These are phyloP conservation scores for Lachnellula occidentalis DNA, from an alignment of 2,329 filamentous ascomycete genomes.

Conservation along the genomic window DNA sequence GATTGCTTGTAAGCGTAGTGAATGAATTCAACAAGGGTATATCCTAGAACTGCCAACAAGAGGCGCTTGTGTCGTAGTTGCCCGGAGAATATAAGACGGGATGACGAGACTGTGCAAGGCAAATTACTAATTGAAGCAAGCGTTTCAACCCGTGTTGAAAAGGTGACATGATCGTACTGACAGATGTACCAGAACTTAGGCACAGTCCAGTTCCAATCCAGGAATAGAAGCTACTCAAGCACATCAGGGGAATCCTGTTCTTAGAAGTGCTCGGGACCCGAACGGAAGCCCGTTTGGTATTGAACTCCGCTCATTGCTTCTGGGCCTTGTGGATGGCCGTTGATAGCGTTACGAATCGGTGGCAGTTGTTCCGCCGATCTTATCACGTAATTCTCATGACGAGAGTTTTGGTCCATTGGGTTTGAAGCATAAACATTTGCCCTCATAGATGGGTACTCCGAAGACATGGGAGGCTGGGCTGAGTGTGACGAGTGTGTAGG, in stretches of 20 bases:
- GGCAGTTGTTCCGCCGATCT: slow-evolving; percentile 37
- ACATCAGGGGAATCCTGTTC: neutral
- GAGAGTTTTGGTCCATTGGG: slow-evolving; percentile 17
- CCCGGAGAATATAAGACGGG: neutral
- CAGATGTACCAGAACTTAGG: neutral
- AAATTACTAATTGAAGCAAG: neutral
- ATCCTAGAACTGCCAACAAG: neutral
- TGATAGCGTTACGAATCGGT: slow-evolving; percentile 49
- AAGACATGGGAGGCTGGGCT: slow-evolving; percentile 4
- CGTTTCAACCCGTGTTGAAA: neutral
- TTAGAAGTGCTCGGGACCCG: slow-evolving; percentile 11
- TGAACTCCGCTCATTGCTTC: slow-evolving; percentile 64
- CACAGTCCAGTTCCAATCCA: neutral
- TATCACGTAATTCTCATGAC: slow-evolving; percentile 36
- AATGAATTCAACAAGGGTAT: neutral
- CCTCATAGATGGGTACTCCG: slow-evolving; percentile 7
- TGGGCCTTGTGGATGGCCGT: slow-evolving; percentile 30
- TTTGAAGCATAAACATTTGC: slow-evolving; percentile 1
- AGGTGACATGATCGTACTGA: neutral
- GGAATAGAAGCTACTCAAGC: neutral
- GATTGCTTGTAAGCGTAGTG: neutral
- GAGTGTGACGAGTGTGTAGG: slow-evolving; percentile 1
- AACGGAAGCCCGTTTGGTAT: slow-evolving; percentile 36
- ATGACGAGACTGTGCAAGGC: no score
- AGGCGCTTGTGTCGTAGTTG: no score